These are phyloP conservation scores for Penicillium odoratum DNA, from an alignment of 495 filamentous ascomycete species.

Conservation along the genomic window DNA sequence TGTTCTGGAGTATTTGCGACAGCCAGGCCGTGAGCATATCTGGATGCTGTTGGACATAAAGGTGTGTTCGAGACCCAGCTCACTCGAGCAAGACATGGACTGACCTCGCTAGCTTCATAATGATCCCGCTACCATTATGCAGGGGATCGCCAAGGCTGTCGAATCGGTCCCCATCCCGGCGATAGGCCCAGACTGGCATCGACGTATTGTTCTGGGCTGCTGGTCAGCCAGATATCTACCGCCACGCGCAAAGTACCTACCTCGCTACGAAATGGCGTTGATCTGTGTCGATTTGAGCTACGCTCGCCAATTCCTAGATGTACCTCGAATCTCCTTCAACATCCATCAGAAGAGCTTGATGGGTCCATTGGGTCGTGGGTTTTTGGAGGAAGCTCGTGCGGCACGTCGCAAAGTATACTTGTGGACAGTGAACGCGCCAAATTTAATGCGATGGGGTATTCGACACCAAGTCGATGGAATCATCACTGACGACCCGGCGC, in stretches of 20 bases:
- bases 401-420: slow-evolving; percentile 60
- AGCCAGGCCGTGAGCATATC: slow-evolving; percentile 58
- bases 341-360: slow-evolving; percentile 65
- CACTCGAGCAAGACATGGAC: too few species aligned
- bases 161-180: slow-evolving; percentile 43
- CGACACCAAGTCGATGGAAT: slow-evolving; percentile 53
- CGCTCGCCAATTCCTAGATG: slow-evolving; percentile 65
- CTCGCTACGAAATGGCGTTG: slow-evolving; percentile 64
- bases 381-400: slow-evolving; percentile 59
- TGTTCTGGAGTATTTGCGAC: slow-evolving; percentile 67
- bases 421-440: slow-evolving; percentile 83
- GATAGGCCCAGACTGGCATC: slow-evolving; percentile 58
- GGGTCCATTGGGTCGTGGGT: slow-evolving; percentile 59
- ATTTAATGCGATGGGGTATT: slow-evolving; percentile 73
- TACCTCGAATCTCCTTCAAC: slow-evolving; percentile 67
- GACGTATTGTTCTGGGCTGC: slow-evolving; percentile 72
- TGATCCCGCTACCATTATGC: slow-evolving; percentile 67
- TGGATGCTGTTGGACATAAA: slow-evolving; percentile 93
- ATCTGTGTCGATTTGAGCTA: slow-evolving; percentile 71
- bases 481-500: slow-evolving; percentile 57
- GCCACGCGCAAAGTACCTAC: slow-evolving; percentile 59
- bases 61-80: slow-evolving; percentile 34
- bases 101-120: slow-evolving; percentile 54
- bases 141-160: slow-evolving; percentile 61
- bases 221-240: slow-evolving; percentile 75